Evolutionary conservation across 306 rosid genomes (phyloP), one percentile per base, ranked within the genome.

Genomic region (Ceratonia siliqua): DNA sequence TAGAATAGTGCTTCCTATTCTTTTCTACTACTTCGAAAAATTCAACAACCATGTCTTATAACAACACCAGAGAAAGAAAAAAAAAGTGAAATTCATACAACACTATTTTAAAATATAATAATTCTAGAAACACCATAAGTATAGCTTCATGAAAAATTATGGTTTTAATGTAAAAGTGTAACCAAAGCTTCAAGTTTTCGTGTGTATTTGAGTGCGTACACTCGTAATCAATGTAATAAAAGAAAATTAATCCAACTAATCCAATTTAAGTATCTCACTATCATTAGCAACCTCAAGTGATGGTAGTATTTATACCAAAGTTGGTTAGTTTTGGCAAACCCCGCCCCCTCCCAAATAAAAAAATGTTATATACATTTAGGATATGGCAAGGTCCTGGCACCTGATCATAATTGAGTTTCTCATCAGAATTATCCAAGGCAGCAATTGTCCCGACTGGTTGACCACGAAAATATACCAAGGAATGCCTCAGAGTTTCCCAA

Each of bases 361-460:
- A 5, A 8, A 3, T 2, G 2, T 9, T 25, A 36, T 15, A 52
- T 1, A 35, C 35, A 64, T 13, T 62, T 59, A 41, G 41, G 70
- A 63, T 0, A 39, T 41, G 35, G 22, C 20, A 42, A 41, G 70
- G 53, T 22, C 22, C 35, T 42, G 35, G 11, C 54, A 64, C 53
- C 70, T 70, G 35, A 30, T 93, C 96, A 83, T 93, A 93, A 45
- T 93, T 93, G 27, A 93, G 89, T 7, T 86, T 82, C 85, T 90
- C 96, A 28, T 83, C 96, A 38, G 93, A 81, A 74, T 75, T 82
- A 75, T 93, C 97, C 79, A 84, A 75, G 12, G 98, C 98, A 80
- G 97, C 98, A 78, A 90, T 93, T 35, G 97, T 93, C 69, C 98
- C 98, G 49, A 90, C 98, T 8, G 97, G 97, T 72, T 82, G 74